Evolutionary conservation across 164 flowering plant species (phyloP).

Genomic region (Vitis rotundifolia): DNA sequence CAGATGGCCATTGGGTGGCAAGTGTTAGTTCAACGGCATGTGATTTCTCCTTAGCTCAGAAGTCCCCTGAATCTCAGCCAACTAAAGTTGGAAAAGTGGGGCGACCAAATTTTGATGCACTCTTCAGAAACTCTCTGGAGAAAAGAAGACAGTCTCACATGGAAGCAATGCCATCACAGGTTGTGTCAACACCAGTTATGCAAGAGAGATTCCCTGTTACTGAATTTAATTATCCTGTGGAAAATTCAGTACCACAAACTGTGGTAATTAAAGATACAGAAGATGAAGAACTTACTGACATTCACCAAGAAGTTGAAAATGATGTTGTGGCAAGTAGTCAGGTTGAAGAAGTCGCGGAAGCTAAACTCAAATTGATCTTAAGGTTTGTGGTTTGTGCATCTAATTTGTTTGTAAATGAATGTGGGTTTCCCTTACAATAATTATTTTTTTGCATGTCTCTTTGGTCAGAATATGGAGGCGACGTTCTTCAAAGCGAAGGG

Average conservation of each 20-base stretch:
- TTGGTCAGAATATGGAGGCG: slow-evolving; percentile 82
- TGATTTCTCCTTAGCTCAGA: slow-evolving; percentile 14
- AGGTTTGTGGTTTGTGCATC: slow-evolving; percentile 45
- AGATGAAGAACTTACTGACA: slow-evolving; percentile 25
- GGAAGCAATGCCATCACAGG: slow-evolving; percentile 25
- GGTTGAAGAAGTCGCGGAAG: slow-evolving; percentile 63
- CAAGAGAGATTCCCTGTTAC: slow-evolving; percentile 23
- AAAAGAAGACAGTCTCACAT: slow-evolving; percentile 14
- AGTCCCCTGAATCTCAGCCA: slow-evolving; percentile 20
- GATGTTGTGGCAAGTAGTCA: slow-evolving; percentile 24
- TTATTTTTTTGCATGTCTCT: slow-evolving; percentile 5
- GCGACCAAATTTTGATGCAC: slow-evolving; percentile 17
- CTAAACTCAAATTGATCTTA: slow-evolving; percentile 74
- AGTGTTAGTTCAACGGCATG: slow-evolving; percentile 12
- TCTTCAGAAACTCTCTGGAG: slow-evolving; percentile 19
- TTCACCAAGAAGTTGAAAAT: slow-evolving; percentile 30
- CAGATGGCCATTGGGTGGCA: slow-evolving; percentile 17
- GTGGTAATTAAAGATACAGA: slow-evolving; percentile 16
- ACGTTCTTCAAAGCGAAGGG: slow-evolving; percentile 47
- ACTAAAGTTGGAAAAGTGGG: slow-evolving; percentile 21
- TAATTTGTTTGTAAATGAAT: slow-evolving; percentile 4
- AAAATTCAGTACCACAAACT: slow-evolving; percentile 16
- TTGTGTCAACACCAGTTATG: slow-evolving; percentile 12
- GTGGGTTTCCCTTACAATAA: background rate
- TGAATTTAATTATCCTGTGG: slow-evolving; percentile 16